A percentile compares a stretch with the other conserved stretches of the same genome.
These are phyloP conservation scores for Cryptococcus amylolentus DNA, from an alignment of 1,284 basidiomycete genomes.

Conservation along the genomic window DNA sequence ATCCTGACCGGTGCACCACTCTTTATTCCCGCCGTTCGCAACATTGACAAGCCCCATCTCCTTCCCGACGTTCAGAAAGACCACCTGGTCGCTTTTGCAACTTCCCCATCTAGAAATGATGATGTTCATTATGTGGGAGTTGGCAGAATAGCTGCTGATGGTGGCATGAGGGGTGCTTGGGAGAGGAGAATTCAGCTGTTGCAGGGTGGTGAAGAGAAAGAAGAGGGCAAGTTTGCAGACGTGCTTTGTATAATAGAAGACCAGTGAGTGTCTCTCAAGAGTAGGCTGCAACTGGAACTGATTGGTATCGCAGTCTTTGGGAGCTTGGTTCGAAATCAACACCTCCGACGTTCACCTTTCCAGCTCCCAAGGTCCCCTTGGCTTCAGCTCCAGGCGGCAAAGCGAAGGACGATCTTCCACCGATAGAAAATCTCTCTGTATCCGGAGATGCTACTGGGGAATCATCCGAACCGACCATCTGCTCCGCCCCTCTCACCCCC, in stretches of 20 bases:
- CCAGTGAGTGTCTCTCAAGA: constrained; percentile 33
- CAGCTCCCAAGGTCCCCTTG: constrained; percentile 26
- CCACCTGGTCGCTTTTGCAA: constrained; percentile 36
- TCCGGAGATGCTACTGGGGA: constrained; percentile 59
- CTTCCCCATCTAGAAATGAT: constrained; percentile 16
- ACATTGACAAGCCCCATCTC: constrained; percentile 35
- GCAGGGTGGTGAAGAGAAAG: constrained; percentile 27
- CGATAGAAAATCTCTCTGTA: constrained; percentile 62
- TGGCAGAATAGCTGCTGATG: constrained; percentile 36
- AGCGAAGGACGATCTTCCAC: not conserved
- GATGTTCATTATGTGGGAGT: constrained; percentile 41
- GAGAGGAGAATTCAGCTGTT: constrained; percentile 28
- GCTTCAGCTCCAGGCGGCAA: constrained; percentile 17
- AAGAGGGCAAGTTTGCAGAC: constrained; percentile 47
- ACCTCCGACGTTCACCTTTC: constrained; percentile 25
- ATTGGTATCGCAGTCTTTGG: constrained; percentile 25
- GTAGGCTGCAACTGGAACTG: not conserved
- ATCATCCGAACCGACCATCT: constrained; percentile 11
- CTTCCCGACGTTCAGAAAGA: constrained; percentile 41
- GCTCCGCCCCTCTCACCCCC: constrained; percentile 51
- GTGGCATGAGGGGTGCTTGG: constrained; percentile 39
- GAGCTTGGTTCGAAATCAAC: constrained; percentile 36
- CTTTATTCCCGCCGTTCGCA: constrained; percentile 45
- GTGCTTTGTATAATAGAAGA: constrained; percentile 45
- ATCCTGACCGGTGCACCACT: constrained; percentile 54